phyloP scores from a whole-genome alignment of 2,329 filamentous ascomycete genomes.

The Xylaria sp. region DNA sequence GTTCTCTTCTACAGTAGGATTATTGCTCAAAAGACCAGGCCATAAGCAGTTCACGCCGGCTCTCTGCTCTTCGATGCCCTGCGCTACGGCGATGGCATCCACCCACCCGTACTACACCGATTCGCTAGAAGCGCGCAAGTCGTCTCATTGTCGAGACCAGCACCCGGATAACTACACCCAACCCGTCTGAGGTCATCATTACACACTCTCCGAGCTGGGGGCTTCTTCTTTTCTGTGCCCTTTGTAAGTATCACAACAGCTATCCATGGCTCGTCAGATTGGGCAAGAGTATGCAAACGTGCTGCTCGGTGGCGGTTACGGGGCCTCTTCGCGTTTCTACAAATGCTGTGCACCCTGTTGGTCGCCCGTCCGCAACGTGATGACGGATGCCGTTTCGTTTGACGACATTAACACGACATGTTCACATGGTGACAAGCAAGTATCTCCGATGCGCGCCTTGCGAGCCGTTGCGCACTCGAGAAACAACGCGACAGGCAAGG shows the following conservation, averaged over 20 bases:
- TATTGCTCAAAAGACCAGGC: not conserved
- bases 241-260: slow-evolving; percentile 11
- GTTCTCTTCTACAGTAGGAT: too few species aligned
- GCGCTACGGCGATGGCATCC: too few species aligned
- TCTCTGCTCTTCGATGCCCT: too few species aligned
- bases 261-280: slow-evolving; percentile 20
- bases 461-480: not conserved
- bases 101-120: too few species aligned
- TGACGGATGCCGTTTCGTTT: not conserved
- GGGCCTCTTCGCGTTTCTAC: slow-evolving; percentile 7
- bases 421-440: slow-evolving; percentile 12
- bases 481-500: slow-evolving; percentile 4
- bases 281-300: slow-evolving; percentile 18
- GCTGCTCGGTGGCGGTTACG: slow-evolving; percentile 27
- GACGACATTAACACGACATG: slow-evolving; percentile 3
- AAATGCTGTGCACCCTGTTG: slow-evolving; percentile 18
- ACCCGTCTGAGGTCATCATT: not conserved
- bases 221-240: not conserved
- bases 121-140: not conserved
- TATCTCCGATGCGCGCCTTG: not conserved
- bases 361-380: slow-evolving; percentile 1
- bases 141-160: not conserved
- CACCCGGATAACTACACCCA: not conserved
- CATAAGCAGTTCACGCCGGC: too few species aligned
- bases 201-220: not conserved